Conservation (phyloP, 371 early-diverging fungal genomes). For the Apophysomyces trapeziformis region DNA sequence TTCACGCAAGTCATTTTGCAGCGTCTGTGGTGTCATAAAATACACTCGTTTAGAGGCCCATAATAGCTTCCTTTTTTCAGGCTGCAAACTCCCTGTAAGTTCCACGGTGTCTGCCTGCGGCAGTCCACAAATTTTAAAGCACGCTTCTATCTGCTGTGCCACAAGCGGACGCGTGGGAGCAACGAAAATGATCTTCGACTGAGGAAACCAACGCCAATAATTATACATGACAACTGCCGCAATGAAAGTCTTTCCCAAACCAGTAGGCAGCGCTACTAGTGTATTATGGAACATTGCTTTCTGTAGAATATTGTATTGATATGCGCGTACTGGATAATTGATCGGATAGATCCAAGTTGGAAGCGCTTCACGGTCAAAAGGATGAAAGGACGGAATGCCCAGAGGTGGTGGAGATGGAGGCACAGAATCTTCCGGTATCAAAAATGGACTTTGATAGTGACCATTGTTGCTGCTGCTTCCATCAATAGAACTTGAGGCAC, state of each 20-base stretch:
- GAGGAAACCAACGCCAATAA: slow-evolving; percentile 94
- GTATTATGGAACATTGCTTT: slow-evolving; percentile 84
- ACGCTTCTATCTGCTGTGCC: slow-evolving; percentile 90
- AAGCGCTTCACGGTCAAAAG: slow-evolving; percentile 55
- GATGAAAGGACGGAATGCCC: slow-evolving; percentile 42
- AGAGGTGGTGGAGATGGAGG: slow-evolving; percentile 30
- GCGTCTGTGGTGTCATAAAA: slow-evolving; percentile 89
- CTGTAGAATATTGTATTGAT: slow-evolving; percentile 88
- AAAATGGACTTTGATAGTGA: neutral
- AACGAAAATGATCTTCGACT: slow-evolving; percentile 88
- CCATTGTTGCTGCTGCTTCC: slow-evolving; percentile 4
- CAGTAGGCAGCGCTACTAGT: slow-evolving; percentile 87
- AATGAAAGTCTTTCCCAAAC: slow-evolving; percentile 96
- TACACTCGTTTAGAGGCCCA: slow-evolving; percentile 76
- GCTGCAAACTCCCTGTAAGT: slow-evolving; percentile 74
- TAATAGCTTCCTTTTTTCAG: slow-evolving; percentile 53
- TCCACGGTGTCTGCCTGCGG: slow-evolving; percentile 72
- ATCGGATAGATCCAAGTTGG: slow-evolving; percentile 83
- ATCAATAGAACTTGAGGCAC: neutral
- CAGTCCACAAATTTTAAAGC: slow-evolving; percentile 72
- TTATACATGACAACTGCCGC: slow-evolving; percentile 97
- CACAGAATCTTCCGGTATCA: slow-evolving; percentile 12
- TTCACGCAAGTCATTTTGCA: slow-evolving; percentile 82
- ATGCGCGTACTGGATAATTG: slow-evolving; percentile 80
- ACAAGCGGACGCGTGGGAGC: slow-evolving; percentile 93